Conservation (phyloP, 2,329 filamentous ascomycete species). For the Epicoccum sorghinum region DNA sequence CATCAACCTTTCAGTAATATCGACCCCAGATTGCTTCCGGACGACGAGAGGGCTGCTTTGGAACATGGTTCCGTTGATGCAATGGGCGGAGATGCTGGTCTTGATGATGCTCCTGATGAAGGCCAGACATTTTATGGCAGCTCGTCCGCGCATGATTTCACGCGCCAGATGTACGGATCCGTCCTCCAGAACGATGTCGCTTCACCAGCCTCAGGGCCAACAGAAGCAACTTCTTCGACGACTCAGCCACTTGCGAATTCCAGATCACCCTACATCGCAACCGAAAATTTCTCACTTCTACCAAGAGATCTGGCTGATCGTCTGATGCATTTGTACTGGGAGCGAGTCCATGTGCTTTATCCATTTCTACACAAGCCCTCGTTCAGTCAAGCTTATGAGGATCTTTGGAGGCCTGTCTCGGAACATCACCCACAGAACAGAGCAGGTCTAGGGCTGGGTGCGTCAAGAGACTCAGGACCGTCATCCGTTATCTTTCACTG, state of each 20-base stretch:
- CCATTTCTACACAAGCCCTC: conserved; percentile 13
- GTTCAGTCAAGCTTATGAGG: conserved; percentile 13
- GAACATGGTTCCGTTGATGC: conserved; percentile 8
- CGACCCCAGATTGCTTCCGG: conserved; percentile 6
- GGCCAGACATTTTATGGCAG: conserved; percentile 13
- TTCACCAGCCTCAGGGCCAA: not conserved
- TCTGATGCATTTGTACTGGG: conserved; percentile 12
- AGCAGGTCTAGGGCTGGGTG: conserved; percentile 10
- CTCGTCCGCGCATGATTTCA: conserved; percentile 15
- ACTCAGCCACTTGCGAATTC: not conserved
- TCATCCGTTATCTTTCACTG: conserved; percentile 15
- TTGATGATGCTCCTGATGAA: not conserved
- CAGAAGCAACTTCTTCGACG: not conserved
- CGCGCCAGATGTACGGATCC: conserved; percentile 14
- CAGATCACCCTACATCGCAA: not conserved
- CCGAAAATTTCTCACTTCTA: conserved; percentile 14
- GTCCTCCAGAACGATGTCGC: conserved; percentile 3
- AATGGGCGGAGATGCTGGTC: conserved; percentile 11
- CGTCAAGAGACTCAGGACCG: conserved; percentile 8
- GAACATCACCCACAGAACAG: conserved; percentile 1
- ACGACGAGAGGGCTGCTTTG: not conserved
- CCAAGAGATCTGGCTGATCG: conserved; percentile 12
- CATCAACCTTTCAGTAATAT: conserved; percentile 1
- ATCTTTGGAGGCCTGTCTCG: conserved; percentile 10
- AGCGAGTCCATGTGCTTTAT: conserved; percentile 14